These are phyloP conservation scores for Pseudogymnoascus sp. DNA, from an alignment of 2,329 filamentous ascomycete species.

Conservation along the genomic window DNA sequence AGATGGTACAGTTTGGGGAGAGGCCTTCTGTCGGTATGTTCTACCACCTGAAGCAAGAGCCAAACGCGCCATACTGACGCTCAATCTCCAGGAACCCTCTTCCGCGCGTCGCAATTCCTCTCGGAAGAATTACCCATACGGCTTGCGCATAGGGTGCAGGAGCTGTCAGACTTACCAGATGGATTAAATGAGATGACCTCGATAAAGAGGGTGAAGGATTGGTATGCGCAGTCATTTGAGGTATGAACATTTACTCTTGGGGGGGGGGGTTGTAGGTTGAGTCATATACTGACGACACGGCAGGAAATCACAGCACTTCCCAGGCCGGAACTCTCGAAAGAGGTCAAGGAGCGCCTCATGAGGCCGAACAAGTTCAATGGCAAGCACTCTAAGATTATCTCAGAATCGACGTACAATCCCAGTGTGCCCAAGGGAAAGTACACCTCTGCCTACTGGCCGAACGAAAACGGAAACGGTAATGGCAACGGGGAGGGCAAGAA, in stretches of 20 bases:
- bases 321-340: conserved; percentile 65
- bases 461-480: conserved; percentile 39
- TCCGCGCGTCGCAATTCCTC: conserved; percentile 95
- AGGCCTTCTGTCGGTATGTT: conserved; percentile 75
- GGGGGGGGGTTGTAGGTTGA: neutral
- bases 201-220: conserved; percentile 88
- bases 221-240: conserved; percentile 99
- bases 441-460: conserved; percentile 45
- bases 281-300: conserved; percentile 18
- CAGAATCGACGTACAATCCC: conserved; percentile 81
- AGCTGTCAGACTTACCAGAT: conserved; percentile 86
- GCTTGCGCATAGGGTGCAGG: conserved; percentile 90
- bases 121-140: conserved; percentile 97
- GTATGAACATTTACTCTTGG: conserved; percentile 41
- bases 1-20: conserved; percentile 99
- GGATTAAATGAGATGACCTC: conserved; percentile 97
- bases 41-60: neutral
- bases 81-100: conserved; percentile 65
- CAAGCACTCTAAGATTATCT: conserved; percentile 58
- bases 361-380: conserved; percentile 50
- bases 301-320: conserved; percentile 88
- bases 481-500: conserved; percentile 44
- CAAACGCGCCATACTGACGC: conserved; percentile 10
- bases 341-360: conserved; percentile 73
- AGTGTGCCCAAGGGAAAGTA: conserved; percentile 82